phyloP scores from a whole-genome alignment of 163 green algal genomes.

The Scenedesmus sp. region DNA sequence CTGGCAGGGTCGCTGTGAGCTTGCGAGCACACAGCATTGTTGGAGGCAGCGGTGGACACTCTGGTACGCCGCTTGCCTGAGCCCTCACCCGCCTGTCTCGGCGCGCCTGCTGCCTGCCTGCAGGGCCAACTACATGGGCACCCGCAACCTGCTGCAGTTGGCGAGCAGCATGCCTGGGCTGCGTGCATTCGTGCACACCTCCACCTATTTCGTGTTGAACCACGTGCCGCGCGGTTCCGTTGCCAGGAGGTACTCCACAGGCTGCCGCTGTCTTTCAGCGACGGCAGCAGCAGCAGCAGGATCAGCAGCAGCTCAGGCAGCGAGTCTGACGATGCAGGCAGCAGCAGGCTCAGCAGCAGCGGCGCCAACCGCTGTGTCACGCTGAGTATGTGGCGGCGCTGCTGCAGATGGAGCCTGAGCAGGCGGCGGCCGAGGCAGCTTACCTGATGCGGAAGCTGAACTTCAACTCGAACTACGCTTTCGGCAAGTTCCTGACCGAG shows the following conservation, averaged over 20 bases:
- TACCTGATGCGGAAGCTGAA: not conserved
- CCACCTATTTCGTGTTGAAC: conserved; percentile 69
- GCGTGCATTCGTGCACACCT: conserved; percentile 61
- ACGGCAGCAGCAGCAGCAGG: not conserved
- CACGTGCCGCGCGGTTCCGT: conserved; percentile 50
- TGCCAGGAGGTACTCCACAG: conserved; percentile 59
- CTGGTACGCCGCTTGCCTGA: too few relatives aligned
- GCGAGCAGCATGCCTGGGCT: conserved; percentile 56
- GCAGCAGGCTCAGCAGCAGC: not conserved
- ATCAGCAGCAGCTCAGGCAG: not conserved
- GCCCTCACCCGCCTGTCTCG: not conserved
- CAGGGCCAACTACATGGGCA: conserved; percentile 64
- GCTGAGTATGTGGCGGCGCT: conserved; percentile 7
- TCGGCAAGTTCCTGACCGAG: conserved; percentile 69
- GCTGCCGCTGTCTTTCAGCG: conserved; percentile 15
- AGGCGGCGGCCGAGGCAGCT: not conserved
- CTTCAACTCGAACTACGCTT: conserved; percentile 64
- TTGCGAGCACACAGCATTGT: too few relatives aligned
- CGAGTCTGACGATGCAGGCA: not conserved
- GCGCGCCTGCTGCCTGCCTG: not conserved
- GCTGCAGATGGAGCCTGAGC: not conserved
- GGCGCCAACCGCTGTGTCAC: not conserved
- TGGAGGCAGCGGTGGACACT: too few relatives aligned
- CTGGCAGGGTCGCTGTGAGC: too few relatives aligned
- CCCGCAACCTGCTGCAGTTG: conserved; percentile 57